Evolutionary conservation across 2,329 filamentous ascomycete genomes (phyloP), one percentile per base, ranked within the genome.

Genomic region (Fusarium domesticum): DNA sequence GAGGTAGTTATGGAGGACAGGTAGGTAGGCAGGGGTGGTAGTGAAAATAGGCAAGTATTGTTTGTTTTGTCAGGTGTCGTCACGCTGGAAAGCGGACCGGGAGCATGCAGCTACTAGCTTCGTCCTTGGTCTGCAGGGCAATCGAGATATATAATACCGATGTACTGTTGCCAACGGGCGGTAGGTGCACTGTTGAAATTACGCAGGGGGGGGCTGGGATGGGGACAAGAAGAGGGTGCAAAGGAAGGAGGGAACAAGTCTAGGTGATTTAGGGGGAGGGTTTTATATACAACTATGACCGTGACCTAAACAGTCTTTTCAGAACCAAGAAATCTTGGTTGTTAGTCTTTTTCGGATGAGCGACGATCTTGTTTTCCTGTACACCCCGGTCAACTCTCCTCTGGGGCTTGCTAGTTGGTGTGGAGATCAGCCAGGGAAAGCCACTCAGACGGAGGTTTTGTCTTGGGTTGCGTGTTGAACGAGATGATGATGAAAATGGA

Each of bases 1-100:
- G n/a, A n/a, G n/a, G n/a, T n/a, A n/a, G n/a, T n/a, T n/a, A n/a
- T n/a, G n/a, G n/a, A n/a, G n/a, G n/a, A n/a, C n/a, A n/a, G n/a
- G n/a, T n/a, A n/a, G n/a, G n/a, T n/a, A n/a, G n/a, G n/a, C n/a
- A n/a, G n/a, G n/a, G n/a, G n/a, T n/a, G n/a, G n/a, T n/a, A n/a
- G n/a, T n/a, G n/a, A n/a, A n/a, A n/a, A n/a, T n/a, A n/a, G n/a
- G n/a, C n/a, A n/a, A n/a, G n/a, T n/a, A n/a, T n/a, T n/a, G 28
- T 51, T 51, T 41, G 44, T 47, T 45, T 51, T 32, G 39, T 45
- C 51, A 28, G 41, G 39, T 54, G 51, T 54, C 51, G 51, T 54
- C 51, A 54, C 48, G 41, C 51, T 44, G 18, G 19, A 41, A 46
- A 36, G 51, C 37, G 43, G 42, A 32, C 18, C 37, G 35, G 45